phyloP scores from a whole-genome alignment of 768 basidiomycete genomes.

The Phanerochaete carnosa region DNA sequence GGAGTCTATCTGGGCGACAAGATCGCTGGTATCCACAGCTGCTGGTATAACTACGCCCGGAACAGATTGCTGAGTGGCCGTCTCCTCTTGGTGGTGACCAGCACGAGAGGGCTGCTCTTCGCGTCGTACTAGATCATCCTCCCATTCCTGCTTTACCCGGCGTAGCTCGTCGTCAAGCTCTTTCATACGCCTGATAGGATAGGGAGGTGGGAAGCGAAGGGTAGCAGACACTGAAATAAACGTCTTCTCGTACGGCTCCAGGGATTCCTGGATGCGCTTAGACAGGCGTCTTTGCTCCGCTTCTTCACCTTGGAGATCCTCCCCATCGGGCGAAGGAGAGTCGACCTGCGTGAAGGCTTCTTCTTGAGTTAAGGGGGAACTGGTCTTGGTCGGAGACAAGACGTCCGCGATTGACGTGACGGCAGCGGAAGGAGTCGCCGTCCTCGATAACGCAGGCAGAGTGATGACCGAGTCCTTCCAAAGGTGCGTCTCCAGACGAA shows the following conservation, averaged over 20 bases:
- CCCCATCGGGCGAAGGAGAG: constrained; percentile 7
- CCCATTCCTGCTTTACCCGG: constrained; percentile 71
- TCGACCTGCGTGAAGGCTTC: neutral
- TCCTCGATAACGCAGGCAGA: constrained; percentile 59
- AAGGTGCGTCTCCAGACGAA: constrained; percentile 91
- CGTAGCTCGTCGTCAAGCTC: constrained; percentile 79
- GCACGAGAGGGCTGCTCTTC: constrained; percentile 56
- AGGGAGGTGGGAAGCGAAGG: constrained; percentile 87
- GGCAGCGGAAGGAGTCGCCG: constrained; percentile 50
- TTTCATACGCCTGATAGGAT: constrained; percentile 84
- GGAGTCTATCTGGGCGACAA: constrained; percentile 67
- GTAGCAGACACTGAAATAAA: constrained; percentile 95
- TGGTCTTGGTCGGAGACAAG: neutral
- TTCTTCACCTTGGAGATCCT: constrained; percentile 62
- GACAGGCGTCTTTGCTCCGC: constrained; percentile 68
- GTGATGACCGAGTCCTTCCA: constrained; percentile 89
- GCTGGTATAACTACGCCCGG: constrained; percentile 10
- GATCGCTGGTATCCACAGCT: constrained; percentile 38
- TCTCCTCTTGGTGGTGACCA: constrained; percentile 41
- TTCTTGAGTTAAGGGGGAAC: neutral
- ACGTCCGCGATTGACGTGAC: neutral
- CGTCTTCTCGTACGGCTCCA: constrained; percentile 81
- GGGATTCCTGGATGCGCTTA: constrained; percentile 71
- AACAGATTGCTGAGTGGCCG: constrained; percentile 29
- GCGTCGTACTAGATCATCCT: constrained; percentile 78